These are phyloP conservation scores for Rhodotorula sp. DNA, from an alignment of 1,284 basidiomycete species.

Conservation along the genomic window DNA sequence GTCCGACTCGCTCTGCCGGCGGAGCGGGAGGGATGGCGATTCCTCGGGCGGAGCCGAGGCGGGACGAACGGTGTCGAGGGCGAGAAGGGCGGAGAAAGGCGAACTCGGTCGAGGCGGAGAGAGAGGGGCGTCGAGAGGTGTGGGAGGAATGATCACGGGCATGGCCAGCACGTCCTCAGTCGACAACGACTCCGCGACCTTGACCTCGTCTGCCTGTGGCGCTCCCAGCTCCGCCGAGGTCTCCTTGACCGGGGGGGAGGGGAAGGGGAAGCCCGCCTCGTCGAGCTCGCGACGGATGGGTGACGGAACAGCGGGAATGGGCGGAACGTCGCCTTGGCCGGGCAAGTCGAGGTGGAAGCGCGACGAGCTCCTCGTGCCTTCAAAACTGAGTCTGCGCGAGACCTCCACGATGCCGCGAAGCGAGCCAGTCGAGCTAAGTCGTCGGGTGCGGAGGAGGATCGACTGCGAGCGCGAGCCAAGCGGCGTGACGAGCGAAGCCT, in stretches of 20 bases:
- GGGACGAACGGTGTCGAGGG: neutral
- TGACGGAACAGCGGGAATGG: neutral
- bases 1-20: slow-evolving; percentile 5
- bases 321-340: neutral
- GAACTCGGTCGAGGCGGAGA: neutral
- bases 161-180: neutral
- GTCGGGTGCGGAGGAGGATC: neutral
- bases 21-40: slow-evolving; percentile 1
- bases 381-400: neutral
- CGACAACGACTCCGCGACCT: too few species aligned
- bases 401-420: neutral
- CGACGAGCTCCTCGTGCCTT: neutral
- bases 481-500: slow-evolving; percentile 18
- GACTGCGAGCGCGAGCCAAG: slow-evolving; percentile 1
- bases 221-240: too few species aligned
- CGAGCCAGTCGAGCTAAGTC: neutral
- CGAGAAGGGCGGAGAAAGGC: neutral
- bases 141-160: neutral
- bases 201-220: too few species aligned
- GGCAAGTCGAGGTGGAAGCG: slow-evolving; percentile 11
- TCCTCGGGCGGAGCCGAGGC: slow-evolving; percentile 1
- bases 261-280: slow-evolving; percentile 8
- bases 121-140: too few species aligned
- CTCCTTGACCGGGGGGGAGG: neutral
- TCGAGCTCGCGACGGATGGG: slow-evolving; percentile 2